Conservation (phyloP, 169 alveolate genomes). For the Amoebophrya sp. region DNA sequence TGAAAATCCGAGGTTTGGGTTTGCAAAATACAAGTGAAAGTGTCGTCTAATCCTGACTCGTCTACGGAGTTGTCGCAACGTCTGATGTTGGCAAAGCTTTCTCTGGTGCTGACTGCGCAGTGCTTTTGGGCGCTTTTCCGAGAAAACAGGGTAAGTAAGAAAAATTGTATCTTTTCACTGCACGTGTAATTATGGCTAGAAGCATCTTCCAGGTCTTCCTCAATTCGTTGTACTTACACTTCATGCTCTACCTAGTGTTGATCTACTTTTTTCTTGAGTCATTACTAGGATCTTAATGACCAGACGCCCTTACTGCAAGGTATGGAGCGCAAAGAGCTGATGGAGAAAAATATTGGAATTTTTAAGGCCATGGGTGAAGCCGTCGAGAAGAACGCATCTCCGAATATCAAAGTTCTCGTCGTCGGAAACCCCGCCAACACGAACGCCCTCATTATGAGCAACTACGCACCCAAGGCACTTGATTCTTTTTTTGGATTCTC, state of each 20-base stretch:
- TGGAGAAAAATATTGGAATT: not conserved
- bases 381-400: not conserved
- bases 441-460: not conserved
- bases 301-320: not conserved
- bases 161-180: not conserved
- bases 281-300: not conserved
- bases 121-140: not conserved
- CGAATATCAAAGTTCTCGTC: not conserved
- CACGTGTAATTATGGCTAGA: not conserved
- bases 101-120: not conserved
- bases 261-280: not conserved
- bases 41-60: too few species aligned
- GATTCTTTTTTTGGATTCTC: not conserved
- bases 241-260: not conserved
- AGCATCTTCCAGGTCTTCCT: too few species aligned
- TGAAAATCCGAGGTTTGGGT: too few species aligned
- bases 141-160: not conserved
- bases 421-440: slow-evolving; percentile 17
- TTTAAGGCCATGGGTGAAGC: slow-evolving; percentile 16
- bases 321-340: slow-evolving; percentile 18
- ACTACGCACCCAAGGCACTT: not conserved
- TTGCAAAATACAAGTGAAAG: too few species aligned
- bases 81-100: not conserved
- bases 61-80: not conserved
- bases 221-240: too few species aligned